phyloP scores from a whole-genome alignment of 2,329 filamentous ascomycete species.

The Graphilbum sp. region DNA sequence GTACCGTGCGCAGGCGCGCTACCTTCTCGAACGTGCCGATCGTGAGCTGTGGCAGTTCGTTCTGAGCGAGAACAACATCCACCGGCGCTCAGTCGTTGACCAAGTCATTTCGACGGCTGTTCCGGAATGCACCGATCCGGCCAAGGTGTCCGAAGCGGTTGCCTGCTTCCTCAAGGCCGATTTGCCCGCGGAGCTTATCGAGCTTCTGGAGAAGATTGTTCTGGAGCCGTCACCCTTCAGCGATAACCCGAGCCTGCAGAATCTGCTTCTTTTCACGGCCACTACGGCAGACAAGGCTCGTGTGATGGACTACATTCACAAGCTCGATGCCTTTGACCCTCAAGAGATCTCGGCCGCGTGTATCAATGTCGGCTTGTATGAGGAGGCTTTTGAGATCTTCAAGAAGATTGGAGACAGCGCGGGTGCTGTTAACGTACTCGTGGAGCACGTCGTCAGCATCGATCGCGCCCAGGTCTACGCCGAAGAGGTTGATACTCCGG shows the following conservation, averaged over 20 bases:
- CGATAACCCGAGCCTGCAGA: conserved; percentile 92
- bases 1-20: conserved; percentile 95
- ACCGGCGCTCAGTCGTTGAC: conserved; percentile 84
- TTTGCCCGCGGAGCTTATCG: conserved; percentile 84
- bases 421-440: conserved; percentile 76
- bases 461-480: conserved; percentile 93
- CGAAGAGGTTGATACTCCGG: conserved; percentile 80
- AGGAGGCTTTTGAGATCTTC: conserved; percentile 96
- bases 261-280: conserved; percentile 88
- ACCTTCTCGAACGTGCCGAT: conserved; percentile 81
- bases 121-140: conserved; percentile 78
- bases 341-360: conserved; percentile 87
- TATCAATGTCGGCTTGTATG: conserved; percentile 85
- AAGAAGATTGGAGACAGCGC: conserved; percentile 91
- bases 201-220: conserved; percentile 97
- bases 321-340: conserved; percentile 73
- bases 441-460: conserved; percentile 95
- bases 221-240: conserved; percentile 98
- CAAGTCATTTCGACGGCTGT: conserved; percentile 94
- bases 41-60: conserved; percentile 89
- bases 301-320: conserved; percentile 92
- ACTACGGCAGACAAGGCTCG: conserved; percentile 91
- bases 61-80: conserved; percentile 86
- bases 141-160: conserved; percentile 89
- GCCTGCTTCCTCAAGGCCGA: conserved; percentile 85